Base-by-base conservation (phyloP, 257 asterid species). In the Verbascum thapsus region DNA sequence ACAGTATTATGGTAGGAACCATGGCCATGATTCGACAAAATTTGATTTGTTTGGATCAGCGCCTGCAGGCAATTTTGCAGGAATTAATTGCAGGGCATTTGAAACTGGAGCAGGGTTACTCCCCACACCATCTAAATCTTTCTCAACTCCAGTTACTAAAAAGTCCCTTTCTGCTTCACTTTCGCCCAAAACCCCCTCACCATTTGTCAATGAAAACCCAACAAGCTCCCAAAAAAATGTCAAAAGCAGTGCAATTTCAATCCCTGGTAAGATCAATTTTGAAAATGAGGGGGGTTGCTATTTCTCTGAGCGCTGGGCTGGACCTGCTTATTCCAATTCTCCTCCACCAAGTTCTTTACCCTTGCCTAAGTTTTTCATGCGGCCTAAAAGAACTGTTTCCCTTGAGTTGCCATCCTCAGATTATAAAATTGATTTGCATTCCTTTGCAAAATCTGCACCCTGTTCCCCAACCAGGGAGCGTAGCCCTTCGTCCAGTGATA, bases 321-420 rank as follows among this genome's bases (percentile, higher is more conserved):
- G 97, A 5, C 96, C 97, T 22, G 78, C 95, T 8, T 90, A 90
- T 58, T 87, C 90, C 0, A 76, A 76, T 45, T 87, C 95, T 7
- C 97, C 97, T 45, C 97, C 97, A 0, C 96, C 97, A 1, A 85
- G 97, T 68, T 87, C 90, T 7, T 66, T 90, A 71, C 97, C 97
- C 16, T 71, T 90, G 5, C 96, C 97, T 0, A 85, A 78, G 15
- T 90, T 90, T 64, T 77, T 85, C 0, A 5, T 83, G 64, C 57
- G 41, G 58, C 87, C 88, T 0, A 87, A 80, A 59, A 66, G 97
- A 72, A 73, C 95, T 0, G 92, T 78, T 53, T 87, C 95, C 2
- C 95, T 87, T 48, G 85, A 81, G 52, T 71, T 87, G 66, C 96
- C 85, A 41, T 42, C 74, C 13, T 39, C 79, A 15, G 76, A 66